Conservation (phyloP, 345 rosid genomes). For the Camelina neglecta region DNA sequence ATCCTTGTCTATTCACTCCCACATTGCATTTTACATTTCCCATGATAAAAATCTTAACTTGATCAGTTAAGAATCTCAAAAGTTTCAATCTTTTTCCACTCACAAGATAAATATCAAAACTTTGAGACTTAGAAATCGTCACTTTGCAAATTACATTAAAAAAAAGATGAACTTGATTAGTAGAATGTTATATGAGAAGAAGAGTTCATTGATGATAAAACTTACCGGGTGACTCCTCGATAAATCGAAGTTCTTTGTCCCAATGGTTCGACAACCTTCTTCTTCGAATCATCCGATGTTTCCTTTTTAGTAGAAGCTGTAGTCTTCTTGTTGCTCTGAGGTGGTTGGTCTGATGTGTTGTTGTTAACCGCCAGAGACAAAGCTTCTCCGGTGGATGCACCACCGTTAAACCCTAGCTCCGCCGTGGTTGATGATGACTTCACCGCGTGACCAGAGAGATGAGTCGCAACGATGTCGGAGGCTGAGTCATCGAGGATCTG, state of each 20-base stretch:
- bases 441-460: slow-evolving; percentile 48
- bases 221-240: slow-evolving; percentile 92
- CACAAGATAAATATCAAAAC: neutral
- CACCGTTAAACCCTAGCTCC: slow-evolving; percentile 54
- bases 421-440: slow-evolving; percentile 53
- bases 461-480: slow-evolving; percentile 51
- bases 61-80: neutral
- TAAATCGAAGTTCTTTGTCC: slow-evolving; percentile 94
- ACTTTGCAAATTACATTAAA: neutral
- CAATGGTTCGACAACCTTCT: slow-evolving; percentile 65
- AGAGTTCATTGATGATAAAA: neutral
- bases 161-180: neutral
- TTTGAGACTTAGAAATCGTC: neutral
- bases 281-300: slow-evolving; percentile 51
- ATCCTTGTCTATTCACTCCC: neutral
- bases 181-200: neutral
- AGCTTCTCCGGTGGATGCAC: slow-evolving; percentile 45
- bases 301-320: slow-evolving; percentile 14
- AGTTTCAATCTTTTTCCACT: neutral
- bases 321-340: slow-evolving; percentile 17
- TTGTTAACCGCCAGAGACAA: slow-evolving; percentile 63
- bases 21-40: too few species aligned
- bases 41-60: neutral
- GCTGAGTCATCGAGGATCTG: slow-evolving; percentile 67
- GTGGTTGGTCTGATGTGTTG: neutral